Conservation (phyloP, 2,329 filamentous ascomycete genomes). For the Leptographium galeiforme region DNA sequence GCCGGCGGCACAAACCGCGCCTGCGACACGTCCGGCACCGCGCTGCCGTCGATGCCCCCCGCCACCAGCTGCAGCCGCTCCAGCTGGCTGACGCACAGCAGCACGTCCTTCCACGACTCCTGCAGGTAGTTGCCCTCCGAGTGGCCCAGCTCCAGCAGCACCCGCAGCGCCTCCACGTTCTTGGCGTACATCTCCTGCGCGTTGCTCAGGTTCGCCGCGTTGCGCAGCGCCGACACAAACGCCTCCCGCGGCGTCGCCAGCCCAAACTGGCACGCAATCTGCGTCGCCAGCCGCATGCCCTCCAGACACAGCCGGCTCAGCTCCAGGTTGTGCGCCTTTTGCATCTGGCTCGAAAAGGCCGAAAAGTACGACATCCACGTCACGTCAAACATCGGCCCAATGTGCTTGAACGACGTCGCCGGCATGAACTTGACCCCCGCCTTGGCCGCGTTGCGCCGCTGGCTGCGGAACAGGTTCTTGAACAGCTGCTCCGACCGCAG, state of each 20-base stretch:
- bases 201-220: constrained; percentile 92
- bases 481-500: constrained; percentile 68
- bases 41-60: constrained; percentile 83
- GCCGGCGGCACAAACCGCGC: constrained; percentile 55
- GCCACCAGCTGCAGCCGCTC: constrained; percentile 92
- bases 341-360: constrained; percentile 81
- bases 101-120: constrained; percentile 86
- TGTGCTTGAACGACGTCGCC: constrained; percentile 85
- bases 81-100: constrained; percentile 90
- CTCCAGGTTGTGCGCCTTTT: constrained; percentile 85
- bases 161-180: constrained; percentile 89
- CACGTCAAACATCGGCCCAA: constrained; percentile 96
- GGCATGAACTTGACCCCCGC: constrained; percentile 67
- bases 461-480: constrained; percentile 81
- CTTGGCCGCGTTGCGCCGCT: constrained; percentile 65
- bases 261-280: constrained; percentile 87
- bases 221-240: constrained; percentile 83
- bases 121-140: constrained; percentile 83
- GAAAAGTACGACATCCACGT: constrained; percentile 99
- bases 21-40: constrained; percentile 82
- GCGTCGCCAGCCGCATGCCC: constrained; percentile 85
- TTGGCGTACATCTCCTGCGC: constrained; percentile 90
- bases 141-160: constrained; percentile 80
- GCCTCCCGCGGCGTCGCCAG: constrained; percentile 86
- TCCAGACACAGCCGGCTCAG: constrained; percentile 88